phyloP scores from a whole-genome alignment of 2,329 filamentous ascomycete genomes.

The Cytospora piceicola region DNA sequence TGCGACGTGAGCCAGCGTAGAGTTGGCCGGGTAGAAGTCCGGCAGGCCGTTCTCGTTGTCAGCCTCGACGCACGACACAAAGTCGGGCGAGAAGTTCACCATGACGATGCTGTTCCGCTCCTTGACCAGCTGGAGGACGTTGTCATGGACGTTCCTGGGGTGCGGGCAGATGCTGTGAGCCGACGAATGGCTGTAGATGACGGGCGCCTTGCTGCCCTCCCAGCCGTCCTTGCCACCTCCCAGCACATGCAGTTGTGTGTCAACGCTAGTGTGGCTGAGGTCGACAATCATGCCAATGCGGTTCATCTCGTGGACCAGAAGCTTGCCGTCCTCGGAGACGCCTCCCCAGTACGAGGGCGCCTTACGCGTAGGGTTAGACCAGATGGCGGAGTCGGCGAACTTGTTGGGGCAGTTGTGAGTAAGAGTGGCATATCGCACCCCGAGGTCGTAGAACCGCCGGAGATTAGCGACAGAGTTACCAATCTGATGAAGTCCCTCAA shows the following conservation, averaged over 20 bases:
- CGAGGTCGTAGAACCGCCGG: slow-evolving; percentile 74
- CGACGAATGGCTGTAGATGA: slow-evolving; percentile 89
- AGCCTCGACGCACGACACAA: slow-evolving; percentile 73
- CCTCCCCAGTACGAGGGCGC: slow-evolving; percentile 67
- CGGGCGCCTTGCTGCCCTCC: slow-evolving; percentile 75
- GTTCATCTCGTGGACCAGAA: slow-evolving; percentile 87
- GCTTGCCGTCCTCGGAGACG: slow-evolving; percentile 70
- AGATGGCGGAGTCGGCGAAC: slow-evolving; percentile 82
- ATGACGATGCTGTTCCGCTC: slow-evolving; percentile 77
- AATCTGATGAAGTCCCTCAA: slow-evolving; percentile 92
- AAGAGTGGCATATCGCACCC: slow-evolving; percentile 84
- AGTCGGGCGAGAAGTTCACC: slow-evolving; percentile 86
- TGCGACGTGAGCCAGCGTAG: slow-evolving; percentile 76
- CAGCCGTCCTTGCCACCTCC: slow-evolving; percentile 61
- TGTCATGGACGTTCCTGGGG: slow-evolving; percentile 86
- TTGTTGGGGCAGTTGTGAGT: slow-evolving; percentile 94
- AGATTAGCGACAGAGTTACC: slow-evolving; percentile 80
- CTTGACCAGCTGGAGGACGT: slow-evolving; percentile 78
- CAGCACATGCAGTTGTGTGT: slow-evolving; percentile 86
- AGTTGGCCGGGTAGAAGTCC: slow-evolving; percentile 66
- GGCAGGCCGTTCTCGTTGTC: slow-evolving; percentile 68
- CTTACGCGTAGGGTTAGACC: slow-evolving; percentile 50
- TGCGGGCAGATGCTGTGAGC: slow-evolving; percentile 82
- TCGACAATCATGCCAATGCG: slow-evolving; percentile 94
- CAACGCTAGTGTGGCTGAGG: slow-evolving; percentile 73